phyloP scores from a whole-genome alignment of 306 rosid species.

The Citrullus mucosospermus region DNA sequence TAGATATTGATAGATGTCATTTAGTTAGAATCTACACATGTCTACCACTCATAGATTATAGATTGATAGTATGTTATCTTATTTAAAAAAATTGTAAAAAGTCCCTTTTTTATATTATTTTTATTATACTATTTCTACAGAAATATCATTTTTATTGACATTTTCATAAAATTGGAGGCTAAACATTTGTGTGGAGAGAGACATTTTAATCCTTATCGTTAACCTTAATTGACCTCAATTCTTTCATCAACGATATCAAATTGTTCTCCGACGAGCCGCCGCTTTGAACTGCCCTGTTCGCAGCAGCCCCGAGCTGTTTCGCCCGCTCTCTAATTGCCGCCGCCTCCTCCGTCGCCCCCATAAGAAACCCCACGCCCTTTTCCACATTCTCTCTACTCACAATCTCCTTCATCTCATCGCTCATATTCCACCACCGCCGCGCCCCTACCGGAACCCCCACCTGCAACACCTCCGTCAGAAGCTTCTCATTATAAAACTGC shows the following conservation, averaged over 20 bases:
- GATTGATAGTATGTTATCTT: too few species aligned
- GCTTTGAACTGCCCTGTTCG: constrained; percentile 12
- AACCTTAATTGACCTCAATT: not conserved
- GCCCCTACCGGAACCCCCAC: not conserved
- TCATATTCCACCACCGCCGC: not conserved
- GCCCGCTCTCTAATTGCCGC: constrained; percentile 1
- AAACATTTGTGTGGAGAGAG: too few species aligned
- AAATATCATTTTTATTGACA: too few species aligned
- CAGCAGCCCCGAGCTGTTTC: constrained; percentile 3
- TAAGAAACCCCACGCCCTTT: constrained; percentile 15
- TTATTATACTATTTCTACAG: too few species aligned
- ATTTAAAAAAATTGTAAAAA: too few species aligned
- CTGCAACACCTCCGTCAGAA: constrained; percentile 9
- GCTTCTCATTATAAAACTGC: constrained; percentile 7
- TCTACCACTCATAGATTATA: too few species aligned
- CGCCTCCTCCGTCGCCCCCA: constrained; percentile 26
- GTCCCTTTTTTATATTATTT: too few species aligned
- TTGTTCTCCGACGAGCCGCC: constrained; percentile 15
- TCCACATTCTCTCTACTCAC: constrained; percentile 11
- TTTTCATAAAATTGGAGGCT: too few species aligned
- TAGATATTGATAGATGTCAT: too few species aligned
- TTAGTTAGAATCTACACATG: too few species aligned
- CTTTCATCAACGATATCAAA: constrained; percentile 3
- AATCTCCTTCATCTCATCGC: not conserved
- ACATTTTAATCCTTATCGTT: too few species aligned